phyloP scores from a whole-genome alignment of 140 eudicot species.

The Ambrosia hybrid region DNA sequence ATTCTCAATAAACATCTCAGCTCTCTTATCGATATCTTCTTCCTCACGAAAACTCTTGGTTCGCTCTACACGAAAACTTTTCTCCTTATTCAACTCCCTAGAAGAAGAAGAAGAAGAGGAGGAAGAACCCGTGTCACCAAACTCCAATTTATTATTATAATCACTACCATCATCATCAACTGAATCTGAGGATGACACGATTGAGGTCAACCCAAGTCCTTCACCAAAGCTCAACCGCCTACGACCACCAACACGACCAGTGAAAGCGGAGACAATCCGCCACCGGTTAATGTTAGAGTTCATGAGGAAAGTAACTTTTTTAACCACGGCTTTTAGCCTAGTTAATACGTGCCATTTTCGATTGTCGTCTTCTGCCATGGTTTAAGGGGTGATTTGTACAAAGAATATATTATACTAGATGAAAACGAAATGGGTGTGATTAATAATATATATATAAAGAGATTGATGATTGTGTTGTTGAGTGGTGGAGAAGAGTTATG shows the following conservation, averaged over 20 bases:
- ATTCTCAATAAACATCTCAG: conserved; percentile 71
- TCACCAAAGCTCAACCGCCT: conserved; percentile 53
- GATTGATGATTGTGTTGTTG: conserved; percentile 9
- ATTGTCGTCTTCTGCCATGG: conserved; percentile 15
- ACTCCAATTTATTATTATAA: not conserved
- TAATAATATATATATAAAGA: not conserved
- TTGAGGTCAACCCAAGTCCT: conserved; percentile 41
- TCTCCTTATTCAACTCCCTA: conserved; percentile 11
- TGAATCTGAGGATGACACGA: conserved; percentile 24
- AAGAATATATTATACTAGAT: not conserved
- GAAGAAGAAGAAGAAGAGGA: not conserved
- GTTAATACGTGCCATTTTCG: not conserved
- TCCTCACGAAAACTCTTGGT: conserved; percentile 62
- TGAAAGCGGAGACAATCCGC: conserved; percentile 43
- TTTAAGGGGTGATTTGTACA: not conserved
- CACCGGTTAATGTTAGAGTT: conserved; percentile 1
- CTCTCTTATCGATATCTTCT: conserved; percentile 74
- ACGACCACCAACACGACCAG: conserved; percentile 19
- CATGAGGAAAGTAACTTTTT: too few relatives aligned
- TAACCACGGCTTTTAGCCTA: conserved; percentile 16
- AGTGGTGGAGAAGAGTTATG: not conserved
- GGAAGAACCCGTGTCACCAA: conserved; percentile 16
- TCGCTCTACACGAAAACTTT: conserved; percentile 37
- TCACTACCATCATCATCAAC: too few relatives aligned
- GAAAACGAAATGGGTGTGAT: conserved; percentile 23